Evolutionary conservation across 768 basidiomycete species (phyloP).

Genomic region (Termitomyces sp.): DNA sequence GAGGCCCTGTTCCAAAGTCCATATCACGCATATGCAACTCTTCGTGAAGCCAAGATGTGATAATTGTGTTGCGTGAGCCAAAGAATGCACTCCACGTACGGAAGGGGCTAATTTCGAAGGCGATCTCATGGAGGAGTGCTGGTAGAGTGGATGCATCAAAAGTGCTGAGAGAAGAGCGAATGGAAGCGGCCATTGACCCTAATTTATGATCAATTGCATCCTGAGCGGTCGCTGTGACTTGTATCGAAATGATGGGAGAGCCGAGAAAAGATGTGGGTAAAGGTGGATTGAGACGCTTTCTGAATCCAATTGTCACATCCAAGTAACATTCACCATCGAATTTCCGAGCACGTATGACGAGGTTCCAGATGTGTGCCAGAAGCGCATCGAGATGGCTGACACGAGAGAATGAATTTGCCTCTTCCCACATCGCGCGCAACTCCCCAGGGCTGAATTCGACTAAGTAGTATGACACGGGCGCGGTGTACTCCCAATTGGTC

Average conservation of each 20-base stretch:
- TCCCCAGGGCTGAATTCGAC: slow-evolving; percentile 23
- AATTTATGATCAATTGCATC: slow-evolving; percentile 10
- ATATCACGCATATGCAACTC: slow-evolving; percentile 25
- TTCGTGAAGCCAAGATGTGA: slow-evolving; percentile 29
- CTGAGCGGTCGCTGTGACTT: slow-evolving; percentile 16
- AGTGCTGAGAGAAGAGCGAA: slow-evolving; percentile 21
- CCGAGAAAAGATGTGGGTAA: slow-evolving; percentile 26
- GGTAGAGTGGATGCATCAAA: slow-evolving; percentile 22
- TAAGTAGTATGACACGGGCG: slow-evolving; percentile 21
- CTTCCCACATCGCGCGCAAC: slow-evolving; percentile 28
- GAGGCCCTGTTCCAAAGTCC: slow-evolving; percentile 27
- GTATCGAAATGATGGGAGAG: slow-evolving; percentile 27
- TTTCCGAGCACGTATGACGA: slow-evolving; percentile 26
- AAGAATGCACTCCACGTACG: slow-evolving; percentile 32
- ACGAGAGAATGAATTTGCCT: slow-evolving; percentile 13
- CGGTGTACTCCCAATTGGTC: slow-evolving; percentile 23
- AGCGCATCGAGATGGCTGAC: slow-evolving; percentile 33
- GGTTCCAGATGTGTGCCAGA: slow-evolving; percentile 31
- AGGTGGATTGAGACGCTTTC: slow-evolving; percentile 17
- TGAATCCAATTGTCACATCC: slow-evolving; percentile 21
- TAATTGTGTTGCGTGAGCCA: slow-evolving; percentile 26
- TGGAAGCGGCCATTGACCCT: slow-evolving; percentile 19
- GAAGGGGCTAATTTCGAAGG: slow-evolving; percentile 24
- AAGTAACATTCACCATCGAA: slow-evolving; percentile 16
- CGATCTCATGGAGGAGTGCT: slow-evolving; percentile 30